Base-by-base conservation (phyloP, 805 yeast genomes). In the Zygosaccharomyces bailii region DNA sequence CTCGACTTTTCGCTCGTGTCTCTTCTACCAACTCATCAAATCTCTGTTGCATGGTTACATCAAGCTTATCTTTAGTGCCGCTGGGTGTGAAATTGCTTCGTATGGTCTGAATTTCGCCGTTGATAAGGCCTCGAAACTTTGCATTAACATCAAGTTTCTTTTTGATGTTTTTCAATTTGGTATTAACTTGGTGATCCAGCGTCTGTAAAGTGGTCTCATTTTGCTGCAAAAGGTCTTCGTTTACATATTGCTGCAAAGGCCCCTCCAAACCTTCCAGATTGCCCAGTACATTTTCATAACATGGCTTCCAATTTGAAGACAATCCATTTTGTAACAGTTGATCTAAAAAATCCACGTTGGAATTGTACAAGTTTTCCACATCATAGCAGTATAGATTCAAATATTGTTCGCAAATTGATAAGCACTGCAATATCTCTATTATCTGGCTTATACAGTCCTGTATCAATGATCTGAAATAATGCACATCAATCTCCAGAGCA, bases 361-460 rank as follows among this genome's bases (percentile, higher is more conserved):
- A 58, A 43, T 65, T 59, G 55, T 74, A 75, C 18, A 62, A 63
- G 46, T 72, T 74, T 44, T 74, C 77, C 2, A 74, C 71, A n/a
- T 76, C 80, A 37, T 58, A 60, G 23, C 75, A 68, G 56, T 75
- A 78, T 33, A 70, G 65, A 19, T 74, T 69, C 37, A 73, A 68
- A 55, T 78, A 79, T 49, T 74, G 76, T 43, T 71, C 67, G 4
- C 78, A 72, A 11, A 74, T 70, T 41, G 65, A 70, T 19, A 79
- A 58, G 20, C 79, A 67, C 43, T 69, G 69, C 55, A 79, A 71
- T 17, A 78, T 66, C 4, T 60, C 59, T 27, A 66, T 64, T 18
- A 75, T 64, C 37, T 72, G 73, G 2, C 51, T 50, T 4, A 66
- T 52, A 4, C 66, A 55, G 5, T 59, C 65, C 3, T 46, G 44